Base-by-base conservation (phyloP, 768 basidiomycete species). In the Russula olivacea region DNA sequence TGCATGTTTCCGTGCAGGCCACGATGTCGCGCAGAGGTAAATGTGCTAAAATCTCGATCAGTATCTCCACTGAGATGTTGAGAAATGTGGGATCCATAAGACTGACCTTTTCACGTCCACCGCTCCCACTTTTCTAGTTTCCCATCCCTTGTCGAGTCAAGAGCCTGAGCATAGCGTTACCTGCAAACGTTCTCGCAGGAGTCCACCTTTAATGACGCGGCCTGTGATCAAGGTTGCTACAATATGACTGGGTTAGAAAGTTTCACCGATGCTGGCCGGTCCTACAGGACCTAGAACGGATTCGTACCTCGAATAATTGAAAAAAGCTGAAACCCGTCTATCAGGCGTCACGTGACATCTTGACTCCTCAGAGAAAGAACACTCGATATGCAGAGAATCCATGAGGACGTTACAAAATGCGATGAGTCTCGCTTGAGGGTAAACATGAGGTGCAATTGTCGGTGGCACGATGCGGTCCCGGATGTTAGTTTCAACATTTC, bases 11-110 rank as follows among this genome's bases (percentile, higher is more conserved):
- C 28, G 48, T 47, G 52, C 62, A 59, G 47, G 57, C 28, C 5
- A 25, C 32, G 50, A 63, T 28, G 28, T 40, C 34, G 19, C 30
- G 57, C 45, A 23, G 36, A 19, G 58, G 62, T 32, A 58, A 19
- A 49, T 52, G 15, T 3, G 21, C 30, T n/a, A 58, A 34, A 38
- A 63, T 49, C 3, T 63, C 58, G n/a, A 59, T 38, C 52, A 63
- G 17, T 10, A 59, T 41, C 36, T 62, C 61, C n/a, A 47, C 7
- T n/a, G 61, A 59, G 43, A 55, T 32, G 19, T 36, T 34, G 47
- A 59, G 58, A 55, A 59, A 30, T 3, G 47, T 36, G 47, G 50
- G 36, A 2, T 48, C 58, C 62, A 59, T 63, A 4, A 40, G 3
- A 34, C 28, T 10, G 30, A 32, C 45, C 12, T 17, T 19, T 7